These are phyloP conservation scores for Cyanophora paradoxa DNA, from an alignment of 78 protist species.

Conservation along the genomic window DNA sequence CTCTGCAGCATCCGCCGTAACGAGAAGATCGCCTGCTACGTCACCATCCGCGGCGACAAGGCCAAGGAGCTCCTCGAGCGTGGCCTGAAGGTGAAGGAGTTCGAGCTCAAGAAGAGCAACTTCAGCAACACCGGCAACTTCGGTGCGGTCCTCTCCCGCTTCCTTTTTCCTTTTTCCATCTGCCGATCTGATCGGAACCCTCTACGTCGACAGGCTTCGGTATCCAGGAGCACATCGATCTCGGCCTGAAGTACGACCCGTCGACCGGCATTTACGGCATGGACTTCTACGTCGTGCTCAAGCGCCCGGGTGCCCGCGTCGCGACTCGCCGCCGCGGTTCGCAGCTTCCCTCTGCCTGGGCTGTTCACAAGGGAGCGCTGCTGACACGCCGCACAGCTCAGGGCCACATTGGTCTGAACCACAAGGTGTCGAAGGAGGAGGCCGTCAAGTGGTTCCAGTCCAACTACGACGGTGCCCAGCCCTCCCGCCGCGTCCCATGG, in stretches of 20 bases:
- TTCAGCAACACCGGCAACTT: slow-evolving; percentile 86
- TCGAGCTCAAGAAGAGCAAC: slow-evolving; percentile 80
- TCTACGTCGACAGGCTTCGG: too few relatives aligned
- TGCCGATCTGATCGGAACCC: too few relatives aligned
- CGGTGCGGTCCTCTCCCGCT: too few relatives aligned
- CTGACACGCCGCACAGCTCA: too few relatives aligned
- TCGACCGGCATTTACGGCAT: slow-evolving; percentile 96
- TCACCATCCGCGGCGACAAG: slow-evolving; percentile 97
- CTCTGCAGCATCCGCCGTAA: slow-evolving; percentile 93
- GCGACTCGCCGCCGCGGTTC: slow-evolving; percentile 58
- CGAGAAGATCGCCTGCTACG: slow-evolving; percentile 95
- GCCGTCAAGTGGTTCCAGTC: slow-evolving; percentile 90
- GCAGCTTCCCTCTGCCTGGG: too few relatives aligned
- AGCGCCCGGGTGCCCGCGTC: slow-evolving; percentile 87
- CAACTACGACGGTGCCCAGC: slow-evolving; percentile 64
- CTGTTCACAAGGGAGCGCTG: too few relatives aligned
- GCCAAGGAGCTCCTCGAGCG: slow-evolving; percentile 94
- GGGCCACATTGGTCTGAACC: slow-evolving; percentile 59
- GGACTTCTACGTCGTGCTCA: slow-evolving; percentile 95
- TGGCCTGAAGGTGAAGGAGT: slow-evolving; percentile 93
- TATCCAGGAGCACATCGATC: slow-evolving; percentile 97
- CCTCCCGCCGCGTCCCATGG: too few relatives aligned
- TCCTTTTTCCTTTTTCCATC: too few relatives aligned
- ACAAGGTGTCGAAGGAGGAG: slow-evolving; percentile 74
- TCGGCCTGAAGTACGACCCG: slow-evolving; percentile 98